Conservation (phyloP, 305 asterid genomes). For the Vinca major region DNA sequence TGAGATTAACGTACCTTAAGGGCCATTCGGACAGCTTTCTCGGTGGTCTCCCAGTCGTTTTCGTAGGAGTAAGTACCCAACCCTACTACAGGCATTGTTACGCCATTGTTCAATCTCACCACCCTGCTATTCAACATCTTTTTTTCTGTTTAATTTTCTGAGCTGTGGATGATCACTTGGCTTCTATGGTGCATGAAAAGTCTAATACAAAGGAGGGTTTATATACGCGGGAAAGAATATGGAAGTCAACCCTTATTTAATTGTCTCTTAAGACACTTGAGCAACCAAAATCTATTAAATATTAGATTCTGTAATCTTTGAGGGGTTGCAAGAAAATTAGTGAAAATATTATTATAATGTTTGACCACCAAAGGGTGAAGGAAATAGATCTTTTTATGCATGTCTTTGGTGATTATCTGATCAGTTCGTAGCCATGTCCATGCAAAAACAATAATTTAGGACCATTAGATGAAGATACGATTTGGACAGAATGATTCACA, state of each 20-base stretch:
- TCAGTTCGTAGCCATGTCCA: neutral
- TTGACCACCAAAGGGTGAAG: neutral
- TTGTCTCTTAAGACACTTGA: neutral
- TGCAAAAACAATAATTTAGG: neutral
- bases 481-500: neutral
- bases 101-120: constrained; percentile 62
- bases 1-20: constrained; percentile 36
- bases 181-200: constrained; percentile 5
- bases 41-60: constrained; percentile 44
- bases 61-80: constrained; percentile 67
- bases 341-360: neutral
- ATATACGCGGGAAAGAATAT: constrained; percentile 4
- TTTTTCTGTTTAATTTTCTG: too few species aligned
- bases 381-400: constrained; percentile 2
- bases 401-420: neutral
- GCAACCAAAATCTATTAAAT: constrained; percentile 4
- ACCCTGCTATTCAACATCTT: constrained; percentile 21
- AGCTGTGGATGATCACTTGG: too few species aligned
- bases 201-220: neutral
- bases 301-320: constrained; percentile 12
- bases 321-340: neutral
- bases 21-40: constrained; percentile 51
- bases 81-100: constrained; percentile 49
- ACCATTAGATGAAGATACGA: neutral
- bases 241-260: constrained; percentile 12